Evolutionary conservation across 208 protist genomes (phyloP).

Genomic region (Naegleria lovaniensis): DNA sequence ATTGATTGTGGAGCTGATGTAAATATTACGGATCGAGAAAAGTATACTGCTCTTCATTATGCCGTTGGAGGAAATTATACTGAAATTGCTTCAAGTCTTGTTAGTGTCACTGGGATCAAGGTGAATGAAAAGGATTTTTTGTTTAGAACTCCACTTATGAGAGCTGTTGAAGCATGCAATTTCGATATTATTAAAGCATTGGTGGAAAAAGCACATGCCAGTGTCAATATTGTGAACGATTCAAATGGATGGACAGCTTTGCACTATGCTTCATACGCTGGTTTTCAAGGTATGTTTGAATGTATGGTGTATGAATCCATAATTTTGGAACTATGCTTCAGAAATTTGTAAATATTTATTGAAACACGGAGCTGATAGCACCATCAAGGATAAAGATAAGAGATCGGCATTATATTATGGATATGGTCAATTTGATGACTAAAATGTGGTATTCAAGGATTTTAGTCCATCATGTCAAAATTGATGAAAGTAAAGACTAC

Average conservation of each 20-base stretch:
- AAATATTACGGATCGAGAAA: constrained; percentile 16
- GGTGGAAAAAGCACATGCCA: not conserved
- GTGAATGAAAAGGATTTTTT: not conserved
- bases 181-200: not conserved
- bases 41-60: constrained; percentile 27
- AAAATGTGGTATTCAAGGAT: not conserved
- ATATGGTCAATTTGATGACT: constrained; percentile 18
- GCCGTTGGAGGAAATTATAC: not conserved
- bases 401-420: not conserved
- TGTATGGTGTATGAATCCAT: not conserved
- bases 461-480: too few relatives aligned
- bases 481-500: too few relatives aligned
- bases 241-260: constrained; percentile 2
- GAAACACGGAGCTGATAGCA: not conserved
- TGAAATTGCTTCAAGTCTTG: not conserved
- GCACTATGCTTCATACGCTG: constrained; percentile 6
- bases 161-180: not conserved
- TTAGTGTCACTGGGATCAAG: not conserved
- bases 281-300: not conserved
- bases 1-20: not conserved
- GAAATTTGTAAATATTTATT: constrained; percentile 14
- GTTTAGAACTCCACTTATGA: constrained; percentile 5
- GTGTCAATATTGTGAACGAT: constrained; percentile 15
- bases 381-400: not conserved
- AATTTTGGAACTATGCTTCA: not conserved